phyloP scores from a whole-genome alignment of 139 green algal genomes.

The Coccomyxa sp. region DNA sequence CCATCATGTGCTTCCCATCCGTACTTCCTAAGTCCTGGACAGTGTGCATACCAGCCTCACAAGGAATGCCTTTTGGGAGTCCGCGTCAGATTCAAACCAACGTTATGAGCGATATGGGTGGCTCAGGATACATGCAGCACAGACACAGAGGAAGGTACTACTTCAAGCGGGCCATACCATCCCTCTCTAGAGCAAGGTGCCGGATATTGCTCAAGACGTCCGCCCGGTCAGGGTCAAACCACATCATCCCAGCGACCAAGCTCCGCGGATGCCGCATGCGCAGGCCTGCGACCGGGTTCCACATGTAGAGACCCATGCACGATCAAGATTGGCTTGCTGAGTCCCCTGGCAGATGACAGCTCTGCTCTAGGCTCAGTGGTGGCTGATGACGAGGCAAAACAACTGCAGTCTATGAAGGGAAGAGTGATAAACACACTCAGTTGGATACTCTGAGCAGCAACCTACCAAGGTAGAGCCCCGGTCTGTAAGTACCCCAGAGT shows the following conservation, averaged over 20 bases:
- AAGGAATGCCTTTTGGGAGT: background rate
- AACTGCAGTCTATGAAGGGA: background rate
- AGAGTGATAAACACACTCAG: background rate
- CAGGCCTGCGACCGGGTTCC: constrained; percentile 58
- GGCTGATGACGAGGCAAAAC: background rate
- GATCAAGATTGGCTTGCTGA: too few relatives aligned
- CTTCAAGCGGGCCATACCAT: constrained; percentile 12
- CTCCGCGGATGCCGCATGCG: constrained; percentile 53
- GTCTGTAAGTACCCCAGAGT: constrained; percentile 90
- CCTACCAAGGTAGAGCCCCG: constrained; percentile 84
- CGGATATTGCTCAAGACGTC: constrained; percentile 39
- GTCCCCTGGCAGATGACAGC: too few relatives aligned
- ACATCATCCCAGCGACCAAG: constrained; percentile 79
- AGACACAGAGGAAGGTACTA: background rate
- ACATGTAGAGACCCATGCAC: too few relatives aligned
- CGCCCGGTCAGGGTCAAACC: constrained; percentile 54
- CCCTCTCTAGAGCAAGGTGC: constrained; percentile 57
- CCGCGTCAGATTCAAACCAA: background rate
- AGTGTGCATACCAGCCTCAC: background rate
- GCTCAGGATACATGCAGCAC: background rate
- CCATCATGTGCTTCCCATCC: constrained; percentile 87
- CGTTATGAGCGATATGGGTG: background rate
- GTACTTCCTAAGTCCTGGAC: constrained; percentile 49
- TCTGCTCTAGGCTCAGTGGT: too few relatives aligned
- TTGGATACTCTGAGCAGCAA: background rate